A percentile compares a stretch with the other conserved stretches of the same genome.
Conservation (phyloP, 805 yeast species). For the Candida caryicola region DNA sequence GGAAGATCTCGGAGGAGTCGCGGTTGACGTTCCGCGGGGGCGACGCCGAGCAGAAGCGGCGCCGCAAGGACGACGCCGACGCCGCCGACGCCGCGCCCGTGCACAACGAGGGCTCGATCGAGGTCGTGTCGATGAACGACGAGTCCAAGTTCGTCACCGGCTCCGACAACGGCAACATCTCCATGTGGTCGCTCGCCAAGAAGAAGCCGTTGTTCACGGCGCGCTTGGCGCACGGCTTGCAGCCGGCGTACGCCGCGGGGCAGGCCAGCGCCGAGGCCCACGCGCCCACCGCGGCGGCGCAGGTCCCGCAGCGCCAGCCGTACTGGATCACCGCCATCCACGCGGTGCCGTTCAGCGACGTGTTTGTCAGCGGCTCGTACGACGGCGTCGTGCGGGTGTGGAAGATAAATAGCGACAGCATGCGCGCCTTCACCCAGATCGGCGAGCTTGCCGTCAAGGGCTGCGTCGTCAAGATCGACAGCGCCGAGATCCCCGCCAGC, state of each 20-base stretch:
- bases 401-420: conserved; percentile 59
- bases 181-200: conserved; percentile 88
- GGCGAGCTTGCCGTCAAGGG: conserved; percentile 67
- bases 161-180: conserved; percentile 85
- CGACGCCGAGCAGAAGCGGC: conserved; percentile 49
- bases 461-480: conserved; percentile 60
- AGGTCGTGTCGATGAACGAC: conserved; percentile 86
- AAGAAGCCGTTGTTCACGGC: conserved; percentile 78
- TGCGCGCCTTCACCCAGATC: conserved; percentile 57
- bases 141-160: conserved; percentile 93
- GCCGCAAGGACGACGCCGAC: conserved; percentile 22
- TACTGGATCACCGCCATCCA: conserved; percentile 80
- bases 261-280: conserved; percentile 51
- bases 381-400: conserved; percentile 75
- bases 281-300: conserved; percentile 45
- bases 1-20: conserved; percentile 96
- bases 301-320: conserved; percentile 73
- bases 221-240: conserved; percentile 75
- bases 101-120: conserved; percentile 82
- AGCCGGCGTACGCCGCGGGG: conserved; percentile 42
- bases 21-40: conserved; percentile 93
- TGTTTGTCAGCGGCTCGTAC: conserved; percentile 88
- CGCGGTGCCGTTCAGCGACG: conserved; percentile 81
- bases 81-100: conserved; percentile 27
- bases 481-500: conserved; percentile 48